Evolutionary conservation across 352 stramenopile species (phyloP), one percentile per base, ranked within the genome.

Genomic region (Globisporangium echinulatum): DNA sequence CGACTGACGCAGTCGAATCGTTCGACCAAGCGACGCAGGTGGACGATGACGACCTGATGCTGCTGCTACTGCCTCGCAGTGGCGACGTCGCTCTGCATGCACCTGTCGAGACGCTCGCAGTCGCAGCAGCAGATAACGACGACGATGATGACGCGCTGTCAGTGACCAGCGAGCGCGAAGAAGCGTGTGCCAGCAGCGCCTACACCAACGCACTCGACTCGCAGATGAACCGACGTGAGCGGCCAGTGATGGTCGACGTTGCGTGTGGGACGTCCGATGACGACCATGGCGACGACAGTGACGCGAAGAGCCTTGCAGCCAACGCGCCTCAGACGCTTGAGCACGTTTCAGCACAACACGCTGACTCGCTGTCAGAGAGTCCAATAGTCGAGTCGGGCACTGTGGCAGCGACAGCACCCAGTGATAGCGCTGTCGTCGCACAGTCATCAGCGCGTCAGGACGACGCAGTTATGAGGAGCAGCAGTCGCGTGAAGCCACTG

Each of bases 1-100:
- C 51, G 38, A 54, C 36, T 36, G 7, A 49, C 11, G 37, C 38
- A 37, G n/a, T 47, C 7, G 37, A 1, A 17, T 49, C 37, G 44
- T 37, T 40, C 48, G 47, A 54, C 9, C 40, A 61, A 6, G 39
- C 37, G 19, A 47, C 17, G 15, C 56, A 54, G 54, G 56, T 49
- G 7, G 33, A 38, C 10, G 17, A 36, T 36, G 46, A 36, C n/a
- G 46, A 13, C n/a, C 25, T 33, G 25, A 33, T 9, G n/a, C n/a
- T 7, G 9, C 8, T 9, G 6, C 46, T 11, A 37, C 46, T 11
- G 5, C 5, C 11, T 7, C 15, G 9, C 43, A 48, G 43, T 15
- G 11, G n/a, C 4, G 43, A 48, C 6, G 43, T 13, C 39, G 39
- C 5, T 6, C 8, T 47, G 10, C 11, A 48, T 3, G 25, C 25